Base-by-base conservation (phyloP, 2,329 filamentous ascomycete species). In the Ophiostoma sp. region DNA sequence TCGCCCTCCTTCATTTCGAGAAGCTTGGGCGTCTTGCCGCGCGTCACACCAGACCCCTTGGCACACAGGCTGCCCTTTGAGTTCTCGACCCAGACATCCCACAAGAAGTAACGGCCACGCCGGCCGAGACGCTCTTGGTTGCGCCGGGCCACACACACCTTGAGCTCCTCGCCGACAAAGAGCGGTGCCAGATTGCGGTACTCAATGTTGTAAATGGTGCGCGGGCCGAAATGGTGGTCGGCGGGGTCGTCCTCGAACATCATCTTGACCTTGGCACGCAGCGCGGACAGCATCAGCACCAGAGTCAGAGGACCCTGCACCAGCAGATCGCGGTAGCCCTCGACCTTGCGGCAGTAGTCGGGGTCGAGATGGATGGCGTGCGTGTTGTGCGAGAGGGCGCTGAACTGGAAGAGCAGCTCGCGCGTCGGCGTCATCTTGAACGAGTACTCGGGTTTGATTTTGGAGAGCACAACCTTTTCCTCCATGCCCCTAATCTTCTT, bases 291-390 rank as follows among this genome's bases (percentile, higher is more conserved):
- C 83, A 97, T 88, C 6, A 98, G 82, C 0, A 90, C 89, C 57
- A 96, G 84, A 1, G 87, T 88, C 69, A 99, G 81, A 0, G 95
- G 94, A 0, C 95, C 95, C 76, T 98, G 95, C 70, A 98, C 91
- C 20, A 98, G 84, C 35, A 93, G 82, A 72, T 89, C 86, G 5
- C 84, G 84, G 77, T 96, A 89, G 13, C 91, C 91, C 78, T 98
- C 95, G 15, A 89, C 81, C 15, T 86, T 81, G 54, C 85, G 84
- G 68, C 88, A 89, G 79, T 92, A 96, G 62, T 84, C 77, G 1
- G 84, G 85, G 78, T 97, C 91, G 31, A 96, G 84, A 80, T 99
- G 95, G 75, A 99, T 97, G 20, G 86, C 84, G 79, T 99, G 95
- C 1, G 93, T 92, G 79, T 99, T 99, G 82, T 93, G 94, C 2